Conservation (phyloP, 441 rosid genomes). For the Populus hybrid region DNA sequence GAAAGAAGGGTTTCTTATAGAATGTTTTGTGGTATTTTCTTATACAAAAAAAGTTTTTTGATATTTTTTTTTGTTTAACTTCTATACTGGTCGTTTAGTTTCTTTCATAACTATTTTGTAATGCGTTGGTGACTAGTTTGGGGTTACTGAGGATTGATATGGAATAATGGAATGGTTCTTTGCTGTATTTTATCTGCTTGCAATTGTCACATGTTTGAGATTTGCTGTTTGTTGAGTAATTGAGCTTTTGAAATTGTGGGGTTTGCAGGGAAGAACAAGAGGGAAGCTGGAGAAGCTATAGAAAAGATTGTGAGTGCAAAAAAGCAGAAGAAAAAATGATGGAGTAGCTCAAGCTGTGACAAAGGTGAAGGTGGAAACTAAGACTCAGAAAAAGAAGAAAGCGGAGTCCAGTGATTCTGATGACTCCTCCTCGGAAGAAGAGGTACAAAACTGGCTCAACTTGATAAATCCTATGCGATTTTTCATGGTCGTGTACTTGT, state of each 20-base stretch:
- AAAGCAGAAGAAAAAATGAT: constrained; percentile 62
- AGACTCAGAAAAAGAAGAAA: constrained; percentile 49
- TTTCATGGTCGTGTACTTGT: background rate
- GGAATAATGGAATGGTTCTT: background rate
- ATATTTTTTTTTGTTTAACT: background rate
- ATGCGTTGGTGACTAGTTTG: background rate
- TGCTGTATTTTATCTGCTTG: background rate
- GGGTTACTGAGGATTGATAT: background rate
- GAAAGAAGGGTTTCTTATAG: background rate
- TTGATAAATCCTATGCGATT: background rate
- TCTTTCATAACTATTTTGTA: background rate
- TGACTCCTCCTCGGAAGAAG: constrained; percentile 63
- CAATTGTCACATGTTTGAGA: background rate
- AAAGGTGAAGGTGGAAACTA: constrained; percentile 43
- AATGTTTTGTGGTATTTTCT: background rate
- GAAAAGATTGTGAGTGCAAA: constrained; percentile 49
- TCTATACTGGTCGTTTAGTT: no score
- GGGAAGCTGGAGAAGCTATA: constrained; percentile 56
- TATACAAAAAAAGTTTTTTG: background rate
- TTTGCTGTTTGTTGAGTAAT: background rate
- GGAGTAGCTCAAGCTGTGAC: constrained; percentile 37
- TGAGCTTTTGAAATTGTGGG: background rate
- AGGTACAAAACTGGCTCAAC: constrained; percentile 3
- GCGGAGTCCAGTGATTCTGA: constrained; percentile 50
- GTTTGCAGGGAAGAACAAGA: constrained; percentile 47